These are phyloP conservation scores for Trametes sanguinea DNA, from an alignment of 768 basidiomycete species.

Conservation along the genomic window DNA sequence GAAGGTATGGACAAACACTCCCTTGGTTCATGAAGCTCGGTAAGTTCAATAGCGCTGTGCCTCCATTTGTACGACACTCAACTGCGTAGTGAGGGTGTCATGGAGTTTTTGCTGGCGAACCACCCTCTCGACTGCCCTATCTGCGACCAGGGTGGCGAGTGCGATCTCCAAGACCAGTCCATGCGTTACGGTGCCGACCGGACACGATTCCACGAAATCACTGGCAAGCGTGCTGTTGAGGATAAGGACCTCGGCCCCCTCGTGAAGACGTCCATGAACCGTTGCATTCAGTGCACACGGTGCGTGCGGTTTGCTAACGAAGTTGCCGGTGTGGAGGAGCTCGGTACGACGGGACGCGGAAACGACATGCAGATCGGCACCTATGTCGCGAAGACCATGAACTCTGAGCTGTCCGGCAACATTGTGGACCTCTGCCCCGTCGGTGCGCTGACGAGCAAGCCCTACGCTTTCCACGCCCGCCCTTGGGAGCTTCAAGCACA, in stretches of 20 bases:
- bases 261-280: slow-evolving; percentile 98
- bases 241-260: slow-evolving; percentile 98
- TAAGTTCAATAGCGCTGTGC: slow-evolving; percentile 28
- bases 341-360: slow-evolving; percentile 95
- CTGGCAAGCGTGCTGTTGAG: slow-evolving; percentile 96
- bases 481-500: slow-evolving; percentile 99
- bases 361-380: slow-evolving; percentile 99
- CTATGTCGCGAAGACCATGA: slow-evolving; percentile 97
- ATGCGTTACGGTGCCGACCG: slow-evolving; percentile 99
- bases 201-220: slow-evolving; percentile 96
- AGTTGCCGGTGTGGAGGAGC: slow-evolving; percentile 96
- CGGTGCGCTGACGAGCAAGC: slow-evolving; percentile 96
- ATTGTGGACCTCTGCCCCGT: slow-evolving; percentile 97
- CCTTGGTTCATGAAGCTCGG: slow-evolving; percentile 87
- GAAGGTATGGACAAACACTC: slow-evolving; percentile 92
- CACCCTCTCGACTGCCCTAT: slow-evolving; percentile 99
- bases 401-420: slow-evolving; percentile 97
- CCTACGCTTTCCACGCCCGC: slow-evolving; percentile 95
- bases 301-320: slow-evolving; percentile 99
- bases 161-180: slow-evolving; percentile 97
- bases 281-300: slow-evolving; percentile 99
- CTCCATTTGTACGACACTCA: slow-evolving; percentile 10
- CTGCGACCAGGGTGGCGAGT: slow-evolving; percentile 99
- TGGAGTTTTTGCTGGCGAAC: slow-evolving; percentile 98
- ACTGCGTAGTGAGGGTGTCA: slow-evolving; percentile 81